These are phyloP conservation scores for Aspergillus cristatus DNA, from an alignment of 495 filamentous ascomycete species.

Conservation along the genomic window DNA sequence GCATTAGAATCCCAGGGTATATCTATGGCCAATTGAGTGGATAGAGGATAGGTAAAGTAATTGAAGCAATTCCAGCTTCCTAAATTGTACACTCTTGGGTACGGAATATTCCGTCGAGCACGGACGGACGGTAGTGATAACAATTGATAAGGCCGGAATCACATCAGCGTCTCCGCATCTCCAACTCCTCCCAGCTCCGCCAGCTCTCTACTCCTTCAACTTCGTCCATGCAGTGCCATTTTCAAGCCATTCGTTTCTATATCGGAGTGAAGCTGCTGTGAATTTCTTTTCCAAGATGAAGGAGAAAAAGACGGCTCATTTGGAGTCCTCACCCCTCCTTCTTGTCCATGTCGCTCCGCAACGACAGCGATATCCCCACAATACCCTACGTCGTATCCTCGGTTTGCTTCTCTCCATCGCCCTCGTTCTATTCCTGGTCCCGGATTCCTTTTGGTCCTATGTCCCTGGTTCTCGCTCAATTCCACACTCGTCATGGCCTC, in stretches of 20 bases:
- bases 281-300: conserved; percentile 21
- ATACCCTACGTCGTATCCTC: conserved; percentile 54
- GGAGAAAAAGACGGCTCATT: conserved; percentile 33
- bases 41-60: no score
- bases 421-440: conserved; percentile 52
- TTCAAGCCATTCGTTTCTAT: neutral
- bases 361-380: conserved; percentile 60
- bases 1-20: neutral
- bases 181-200: neutral
- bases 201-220: neutral
- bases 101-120: no score
- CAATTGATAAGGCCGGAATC: no score
- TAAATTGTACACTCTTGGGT: no score
- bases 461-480: conserved; percentile 32
- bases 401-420: conserved; percentile 46
- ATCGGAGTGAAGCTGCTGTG: neutral
- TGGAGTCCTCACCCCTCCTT: conserved; percentile 35
- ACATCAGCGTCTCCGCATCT: neutral
- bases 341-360: conserved; percentile 26
- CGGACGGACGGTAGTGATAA: no score
- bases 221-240: neutral
- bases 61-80: neutral
- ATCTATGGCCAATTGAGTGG: no score
- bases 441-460: conserved; percentile 31
- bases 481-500: conserved; percentile 31